Conservation (phyloP, 371 early-diverging fungal genomes). For the Actinomortierella ambigua region DNA sequence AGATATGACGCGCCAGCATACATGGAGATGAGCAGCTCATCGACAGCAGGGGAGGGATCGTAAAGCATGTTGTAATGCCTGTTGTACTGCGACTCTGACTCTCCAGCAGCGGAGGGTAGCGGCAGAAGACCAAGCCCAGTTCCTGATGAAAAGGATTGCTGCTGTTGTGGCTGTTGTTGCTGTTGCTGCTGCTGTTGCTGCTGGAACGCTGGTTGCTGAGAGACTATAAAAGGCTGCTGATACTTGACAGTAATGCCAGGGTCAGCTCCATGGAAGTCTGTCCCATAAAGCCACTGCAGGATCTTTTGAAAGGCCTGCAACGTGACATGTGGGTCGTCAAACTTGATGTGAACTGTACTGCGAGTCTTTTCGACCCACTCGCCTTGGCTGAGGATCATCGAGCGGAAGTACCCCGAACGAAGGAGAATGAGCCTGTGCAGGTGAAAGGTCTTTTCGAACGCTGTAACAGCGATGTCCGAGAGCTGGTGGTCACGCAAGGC, state of each 20-base stretch:
- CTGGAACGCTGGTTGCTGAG: too few relatives aligned
- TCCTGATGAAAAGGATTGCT: too few relatives aligned
- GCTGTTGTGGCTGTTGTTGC: constrained; percentile 1
- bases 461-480: constrained; percentile 40
- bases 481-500: constrained; percentile 41
- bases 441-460: constrained; percentile 41
- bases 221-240: too few relatives aligned
- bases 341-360: constrained; percentile 26
- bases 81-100: not conserved
- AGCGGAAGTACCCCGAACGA: constrained; percentile 41
- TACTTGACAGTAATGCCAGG: constrained; percentile 4
- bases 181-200: not conserved
- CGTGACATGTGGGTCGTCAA: constrained; percentile 36
- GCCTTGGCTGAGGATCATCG: constrained; percentile 36
- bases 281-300: constrained; percentile 45
- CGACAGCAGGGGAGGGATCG: constrained; percentile 41
- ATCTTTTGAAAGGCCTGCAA: constrained; percentile 35
- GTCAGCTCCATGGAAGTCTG: constrained; percentile 32
- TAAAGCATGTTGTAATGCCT: constrained; percentile 22
- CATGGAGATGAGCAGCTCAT: constrained; percentile 43
- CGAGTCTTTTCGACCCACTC: constrained; percentile 44
- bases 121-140: too few relatives aligned
- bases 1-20: constrained; percentile 41
- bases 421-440: constrained; percentile 42
- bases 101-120: not conserved